Percentiles rank a stretch among this genome's conserved stretches.
These are phyloP conservation scores for Glarea lozoyensis DNA, from an alignment of 495 filamentous ascomycete species.

Conservation along the genomic window DNA sequence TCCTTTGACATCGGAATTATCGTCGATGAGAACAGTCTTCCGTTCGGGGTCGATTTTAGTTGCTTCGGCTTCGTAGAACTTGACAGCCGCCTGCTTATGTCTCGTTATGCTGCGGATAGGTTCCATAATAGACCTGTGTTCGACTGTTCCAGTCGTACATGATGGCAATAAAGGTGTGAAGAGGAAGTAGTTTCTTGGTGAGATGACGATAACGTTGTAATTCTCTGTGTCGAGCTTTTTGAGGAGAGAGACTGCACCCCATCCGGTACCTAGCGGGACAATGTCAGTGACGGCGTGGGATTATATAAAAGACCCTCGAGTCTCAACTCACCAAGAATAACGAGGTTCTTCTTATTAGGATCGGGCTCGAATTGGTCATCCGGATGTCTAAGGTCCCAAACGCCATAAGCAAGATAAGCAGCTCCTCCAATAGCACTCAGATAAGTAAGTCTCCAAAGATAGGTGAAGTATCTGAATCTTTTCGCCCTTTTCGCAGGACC, in stretches of 20 bases:
- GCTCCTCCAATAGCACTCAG: conserved; percentile 57
- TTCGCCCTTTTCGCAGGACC: conserved; percentile 22
- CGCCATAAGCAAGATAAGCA: conserved; percentile 65
- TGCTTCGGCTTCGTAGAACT: conserved; percentile 97
- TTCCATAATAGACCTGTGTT: conserved; percentile 99
- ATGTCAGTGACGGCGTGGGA: neutral
- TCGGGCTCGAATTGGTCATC: conserved; percentile 72
- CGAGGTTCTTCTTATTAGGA: conserved; percentile 90
- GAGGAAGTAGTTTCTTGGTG: conserved; percentile 98
- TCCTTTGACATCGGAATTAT: conserved; percentile 90
- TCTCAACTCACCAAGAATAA: conserved; percentile 91
- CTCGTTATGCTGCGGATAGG: conserved; percentile 89
- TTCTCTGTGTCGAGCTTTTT: conserved; percentile 98
- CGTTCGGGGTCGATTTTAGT: conserved; percentile 92
- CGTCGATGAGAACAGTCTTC: conserved; percentile 78
- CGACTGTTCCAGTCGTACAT: conserved; percentile 93
- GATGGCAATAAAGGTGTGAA: conserved; percentile 96
- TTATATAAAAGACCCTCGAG: conserved; percentile 6
- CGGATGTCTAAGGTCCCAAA: conserved; percentile 75
- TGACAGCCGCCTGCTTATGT: conserved; percentile 82
- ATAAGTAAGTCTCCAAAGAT: conserved; percentile 71
- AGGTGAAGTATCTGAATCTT: conserved; percentile 41
- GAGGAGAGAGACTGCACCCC: conserved; percentile 91
- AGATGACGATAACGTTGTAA: conserved; percentile 96
- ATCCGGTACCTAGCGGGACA: conserved; percentile 68